Evolutionary conservation across 164 flowering plant species (phyloP), one percentile per base, ranked within the genome.

Genomic region (Nelumbo lutea): DNA sequence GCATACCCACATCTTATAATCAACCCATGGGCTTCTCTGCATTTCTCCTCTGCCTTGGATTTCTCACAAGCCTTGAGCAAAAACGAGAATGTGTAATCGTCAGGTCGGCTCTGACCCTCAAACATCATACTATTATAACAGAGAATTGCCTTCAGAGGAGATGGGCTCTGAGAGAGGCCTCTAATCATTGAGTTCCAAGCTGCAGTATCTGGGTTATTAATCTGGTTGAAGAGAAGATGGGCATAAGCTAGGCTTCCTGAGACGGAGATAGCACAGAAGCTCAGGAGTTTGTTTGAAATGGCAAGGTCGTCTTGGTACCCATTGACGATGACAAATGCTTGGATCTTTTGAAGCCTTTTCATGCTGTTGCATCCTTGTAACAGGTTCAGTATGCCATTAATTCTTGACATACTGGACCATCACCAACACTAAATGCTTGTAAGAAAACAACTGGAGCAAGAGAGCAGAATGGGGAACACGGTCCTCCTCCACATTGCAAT

Each of bases 161-260:
- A n/a, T 57, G 59, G 59, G 11, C 59, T 57, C 59, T 57, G 40
- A 15, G 59, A 57, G 27, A 4, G 27, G 9, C 59, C 59, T 57
- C 59, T 57, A 40, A 57, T 57, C 59, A 57, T 57, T 57, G 59
- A 57, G 27, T 57, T 57, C 40, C 59, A 57, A 27, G 59, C 59
- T 15, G 59, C 15, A 7, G 6, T 5, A 4, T 15, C 9, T 57
- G 59, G 59, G 6, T 57, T 57, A 1, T 15, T 57, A 15, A 57
- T 57, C 9, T 57, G 59, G 27, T 57, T 57, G 59, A 57, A 57
- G 9, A 57, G 39, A 27, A 57, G 59, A 15, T 15, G 13, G 14
- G 57, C 57, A 13, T 53, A 53, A 10, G 14, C 57, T 53, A 53
- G 14, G 57, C 57, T 53, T 11, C 57, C 57, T 53, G 57, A 10